phyloP scores from a whole-genome alignment of 768 basidiomycete species.

The Mycena pura region DNA sequence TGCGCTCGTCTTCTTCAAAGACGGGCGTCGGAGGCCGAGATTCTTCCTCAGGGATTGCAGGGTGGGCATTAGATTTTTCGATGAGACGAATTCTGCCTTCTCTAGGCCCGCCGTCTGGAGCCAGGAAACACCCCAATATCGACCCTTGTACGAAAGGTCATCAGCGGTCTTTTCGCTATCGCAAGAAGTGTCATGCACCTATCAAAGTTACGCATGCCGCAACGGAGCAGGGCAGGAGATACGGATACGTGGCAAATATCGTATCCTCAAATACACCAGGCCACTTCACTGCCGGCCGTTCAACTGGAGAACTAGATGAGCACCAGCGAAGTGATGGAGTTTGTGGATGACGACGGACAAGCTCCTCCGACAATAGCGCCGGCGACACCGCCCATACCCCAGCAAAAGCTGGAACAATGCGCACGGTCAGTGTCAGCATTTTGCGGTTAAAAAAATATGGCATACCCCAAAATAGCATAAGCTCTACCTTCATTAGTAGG shows the following conservation, averaged over 20 bases:
- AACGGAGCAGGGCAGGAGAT: constrained; percentile 85
- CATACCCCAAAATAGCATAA: constrained; percentile 89
- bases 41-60: constrained; percentile 74
- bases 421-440: constrained; percentile 9
- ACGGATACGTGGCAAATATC: constrained; percentile 84
- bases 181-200: constrained; percentile 48
- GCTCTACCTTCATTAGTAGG: constrained; percentile 92
- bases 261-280: constrained; percentile 71
- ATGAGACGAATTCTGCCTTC: constrained; percentile 85
- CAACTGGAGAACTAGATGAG: constrained; percentile 54
- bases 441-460: no score
- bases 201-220: constrained; percentile 78
- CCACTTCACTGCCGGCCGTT: constrained; percentile 87
- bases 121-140: constrained; percentile 86
- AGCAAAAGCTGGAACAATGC: constrained; percentile 70
- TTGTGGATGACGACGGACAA: constrained; percentile 21
- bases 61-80: constrained; percentile 67
- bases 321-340: constrained; percentile 12
- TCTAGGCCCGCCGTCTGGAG: constrained; percentile 88
- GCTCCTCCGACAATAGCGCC: constrained; percentile 87
- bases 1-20: constrained; percentile 50
- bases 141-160: constrained; percentile 60
- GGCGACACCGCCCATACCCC: constrained; percentile 96
- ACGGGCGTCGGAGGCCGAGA: constrained; percentile 51
- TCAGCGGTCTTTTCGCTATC: constrained; percentile 10